phyloP scores from a whole-genome alignment of 345 rosid genomes.

The Punica granatum region DNA sequence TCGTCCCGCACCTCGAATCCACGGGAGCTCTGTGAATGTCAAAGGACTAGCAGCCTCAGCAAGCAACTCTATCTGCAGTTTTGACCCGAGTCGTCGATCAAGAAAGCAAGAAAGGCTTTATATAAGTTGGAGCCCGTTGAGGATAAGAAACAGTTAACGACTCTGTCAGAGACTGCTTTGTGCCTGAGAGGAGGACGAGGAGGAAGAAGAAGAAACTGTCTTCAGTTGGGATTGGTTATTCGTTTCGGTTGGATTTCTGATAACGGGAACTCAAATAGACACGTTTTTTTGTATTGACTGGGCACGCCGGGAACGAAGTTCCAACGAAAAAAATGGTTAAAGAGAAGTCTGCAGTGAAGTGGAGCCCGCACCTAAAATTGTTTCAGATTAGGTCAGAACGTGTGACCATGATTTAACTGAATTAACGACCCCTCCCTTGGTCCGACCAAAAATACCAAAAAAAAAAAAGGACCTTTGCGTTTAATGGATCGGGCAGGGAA shows the following conservation, averaged over 20 bases:
- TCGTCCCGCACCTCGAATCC: not conserved
- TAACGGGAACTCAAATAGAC: not conserved
- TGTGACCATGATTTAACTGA: constrained; percentile 9
- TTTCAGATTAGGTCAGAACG: not conserved
- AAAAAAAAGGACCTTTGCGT: not conserved
- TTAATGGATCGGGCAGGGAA: no score
- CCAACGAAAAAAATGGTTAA: not conserved
- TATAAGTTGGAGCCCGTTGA: not conserved
- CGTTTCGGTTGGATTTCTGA: not conserved
- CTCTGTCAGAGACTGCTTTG: not conserved
- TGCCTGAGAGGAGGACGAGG: not conserved
- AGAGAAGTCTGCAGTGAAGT: not conserved
- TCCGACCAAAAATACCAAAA: not conserved
- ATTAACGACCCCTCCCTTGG: constrained; percentile 7
- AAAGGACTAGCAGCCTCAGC: not conserved
- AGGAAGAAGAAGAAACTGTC: not conserved
- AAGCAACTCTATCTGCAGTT: not conserved
- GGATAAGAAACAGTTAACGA: not conserved
- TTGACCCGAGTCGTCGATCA: not conserved
- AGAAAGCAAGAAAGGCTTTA: not conserved
- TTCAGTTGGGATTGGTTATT: not conserved
- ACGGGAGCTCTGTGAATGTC: not conserved
- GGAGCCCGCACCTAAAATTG: not conserved
- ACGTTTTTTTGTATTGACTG: not conserved
- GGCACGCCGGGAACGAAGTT: not conserved